These are phyloP conservation scores for Incumbomyces delicatus DNA, from an alignment of 2,329 filamentous ascomycete species.

Conservation along the genomic window DNA sequence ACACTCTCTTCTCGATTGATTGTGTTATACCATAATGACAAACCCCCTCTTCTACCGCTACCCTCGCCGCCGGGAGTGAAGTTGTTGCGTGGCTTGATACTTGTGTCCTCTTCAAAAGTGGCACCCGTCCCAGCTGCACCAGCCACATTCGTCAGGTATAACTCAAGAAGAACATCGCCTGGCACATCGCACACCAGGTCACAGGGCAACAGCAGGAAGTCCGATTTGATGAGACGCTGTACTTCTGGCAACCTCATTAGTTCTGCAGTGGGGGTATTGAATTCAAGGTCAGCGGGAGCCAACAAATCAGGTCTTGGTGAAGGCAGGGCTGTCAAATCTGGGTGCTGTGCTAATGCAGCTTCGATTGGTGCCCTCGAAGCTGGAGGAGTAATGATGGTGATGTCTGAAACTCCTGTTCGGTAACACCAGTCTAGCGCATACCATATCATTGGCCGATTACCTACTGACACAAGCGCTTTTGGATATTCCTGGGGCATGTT, in stretches of 20 bases:
- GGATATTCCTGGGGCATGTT: slow-evolving; percentile 38
- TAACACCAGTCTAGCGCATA: slow-evolving; percentile 41
- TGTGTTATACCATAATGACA: slow-evolving; percentile 87
- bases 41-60: slow-evolving; percentile 60
- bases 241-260: slow-evolving; percentile 78
- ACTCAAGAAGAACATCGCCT: slow-evolving; percentile 71
- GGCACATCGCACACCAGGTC: slow-evolving; percentile 86
- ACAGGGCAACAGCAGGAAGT: slow-evolving; percentile 87
- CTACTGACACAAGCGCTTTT: slow-evolving; percentile 41
- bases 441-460: slow-evolving; percentile 42
- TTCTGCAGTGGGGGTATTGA: slow-evolving; percentile 82
- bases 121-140: slow-evolving; percentile 48
- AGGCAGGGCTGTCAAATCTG: slow-evolving; percentile 40
- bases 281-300: slow-evolving; percentile 63
- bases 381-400: slow-evolving; percentile 40
- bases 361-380: slow-evolving; percentile 34
- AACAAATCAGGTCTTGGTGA: slow-evolving; percentile 55
- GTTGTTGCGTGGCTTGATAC: slow-evolving; percentile 33
- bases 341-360: slow-evolving; percentile 40
- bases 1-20: slow-evolving; percentile 59
- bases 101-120: slow-evolving; percentile 17
- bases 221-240: slow-evolving; percentile 63
- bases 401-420: slow-evolving; percentile 38
- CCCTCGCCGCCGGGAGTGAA: slow-evolving; percentile 45
- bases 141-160: slow-evolving; percentile 81